Conservation (phyloP, 768 basidiomycete species). For the Lepiota venenata region DNA sequence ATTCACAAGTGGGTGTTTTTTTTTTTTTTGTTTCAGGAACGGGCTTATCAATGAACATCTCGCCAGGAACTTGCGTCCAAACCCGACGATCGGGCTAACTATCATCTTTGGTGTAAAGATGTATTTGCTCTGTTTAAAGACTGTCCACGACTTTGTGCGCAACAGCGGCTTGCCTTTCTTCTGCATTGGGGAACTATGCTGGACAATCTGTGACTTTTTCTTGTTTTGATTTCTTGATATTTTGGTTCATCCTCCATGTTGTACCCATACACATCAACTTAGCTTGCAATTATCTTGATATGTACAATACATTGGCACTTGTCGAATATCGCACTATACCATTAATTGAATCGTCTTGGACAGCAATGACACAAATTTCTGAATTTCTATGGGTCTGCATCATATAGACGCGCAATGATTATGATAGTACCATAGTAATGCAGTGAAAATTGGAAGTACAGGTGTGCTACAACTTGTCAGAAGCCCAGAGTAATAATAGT, state of each 20-base stretch:
- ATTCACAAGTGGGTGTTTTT: not conserved
- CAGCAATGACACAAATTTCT: no score
- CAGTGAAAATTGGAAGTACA: not conserved
- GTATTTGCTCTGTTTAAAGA: not conserved
- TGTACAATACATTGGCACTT: no score
- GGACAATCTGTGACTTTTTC: not conserved
- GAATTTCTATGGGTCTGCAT: no score
- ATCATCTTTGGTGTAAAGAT: conserved; percentile 6
- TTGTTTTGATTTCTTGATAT: not conserved
- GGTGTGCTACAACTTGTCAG: no score
- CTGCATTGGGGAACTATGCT: not conserved
- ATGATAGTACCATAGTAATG: not conserved
- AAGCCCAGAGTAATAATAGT: no score
- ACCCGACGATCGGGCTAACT: not conserved
- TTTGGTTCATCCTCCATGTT: no score
- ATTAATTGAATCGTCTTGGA: no score
- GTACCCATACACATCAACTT: no score
- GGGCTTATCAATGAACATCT: not conserved
- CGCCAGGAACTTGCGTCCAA: conserved; percentile 1
- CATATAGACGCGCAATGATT: not conserved
- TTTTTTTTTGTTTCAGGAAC: no score
- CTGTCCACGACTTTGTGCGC: conserved; percentile 1
- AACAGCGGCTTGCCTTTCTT: not conserved
- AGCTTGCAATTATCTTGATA: no score
- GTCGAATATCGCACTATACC: no score